Evolutionary conservation across 2,329 filamentous ascomycete genomes (phyloP).

Genomic region (Saccharata proteae): DNA sequence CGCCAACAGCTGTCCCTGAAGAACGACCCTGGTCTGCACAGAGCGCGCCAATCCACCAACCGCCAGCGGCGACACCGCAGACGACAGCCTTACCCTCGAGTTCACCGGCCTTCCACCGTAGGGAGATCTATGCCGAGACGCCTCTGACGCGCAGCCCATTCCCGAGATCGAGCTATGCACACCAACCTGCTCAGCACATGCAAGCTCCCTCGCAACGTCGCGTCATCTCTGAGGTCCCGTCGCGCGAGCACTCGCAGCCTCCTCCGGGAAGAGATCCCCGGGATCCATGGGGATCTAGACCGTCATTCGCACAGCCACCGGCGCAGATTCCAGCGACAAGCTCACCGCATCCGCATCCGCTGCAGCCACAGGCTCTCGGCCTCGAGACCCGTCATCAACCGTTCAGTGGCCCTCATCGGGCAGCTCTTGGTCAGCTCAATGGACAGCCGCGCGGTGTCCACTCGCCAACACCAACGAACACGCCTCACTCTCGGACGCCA

Average conservation of each 20-base stretch:
- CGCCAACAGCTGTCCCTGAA: constrained; percentile 4
- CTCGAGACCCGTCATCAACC: constrained; percentile 3
- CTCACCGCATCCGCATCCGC: constrained; percentile 4
- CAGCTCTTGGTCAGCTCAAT: constrained; percentile 7
- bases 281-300: constrained; percentile 3
- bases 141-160: constrained; percentile 4
- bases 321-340: constrained; percentile 3
- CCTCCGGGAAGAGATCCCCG: constrained; percentile 5
- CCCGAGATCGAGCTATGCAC: constrained; percentile 2
- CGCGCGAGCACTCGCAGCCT: constrained; percentile 6
- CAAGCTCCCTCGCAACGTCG: constrained; percentile 4
- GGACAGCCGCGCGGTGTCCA: constrained; percentile 5
- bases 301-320: constrained; percentile 4
- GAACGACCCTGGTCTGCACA: constrained; percentile 6
- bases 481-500: constrained; percentile 6
- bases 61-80: constrained; percentile 3
- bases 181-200: constrained; percentile 5
- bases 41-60: constrained; percentile 4
- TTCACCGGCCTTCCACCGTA: constrained; percentile 4
- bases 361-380: constrained; percentile 1
- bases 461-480: constrained; percentile 6
- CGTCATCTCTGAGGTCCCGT: background rate
- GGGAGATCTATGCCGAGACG: constrained; percentile 3
- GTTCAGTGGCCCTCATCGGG: constrained; percentile 2
- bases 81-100: constrained; percentile 1